These are phyloP conservation scores for Prinsepia uniflora DNA, from an alignment of 306 rosid species.

Conservation along the genomic window DNA sequence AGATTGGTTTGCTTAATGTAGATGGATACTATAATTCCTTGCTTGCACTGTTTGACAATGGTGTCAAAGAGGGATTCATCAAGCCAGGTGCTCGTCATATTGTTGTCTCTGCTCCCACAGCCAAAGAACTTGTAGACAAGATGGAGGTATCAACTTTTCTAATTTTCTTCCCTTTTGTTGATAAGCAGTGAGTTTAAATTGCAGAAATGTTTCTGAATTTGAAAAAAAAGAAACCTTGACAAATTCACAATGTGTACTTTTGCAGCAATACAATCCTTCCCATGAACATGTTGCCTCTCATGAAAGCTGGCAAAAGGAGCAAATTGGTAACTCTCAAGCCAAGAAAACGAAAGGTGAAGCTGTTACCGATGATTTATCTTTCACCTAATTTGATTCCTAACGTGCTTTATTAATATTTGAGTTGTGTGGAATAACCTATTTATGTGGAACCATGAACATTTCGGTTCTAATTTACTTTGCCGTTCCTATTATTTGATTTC, in stretches of 20 bases:
- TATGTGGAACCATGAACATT: slow-evolving; percentile 41
- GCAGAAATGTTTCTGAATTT: background rate
- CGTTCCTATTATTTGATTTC: slow-evolving; percentile 36
- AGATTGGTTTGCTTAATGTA: slow-evolving; percentile 91
- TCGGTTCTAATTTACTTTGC: slow-evolving; percentile 37
- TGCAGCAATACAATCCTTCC: slow-evolving; percentile 74
- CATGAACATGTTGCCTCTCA: slow-evolving; percentile 62
- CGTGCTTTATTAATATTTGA: slow-evolving; percentile 56
- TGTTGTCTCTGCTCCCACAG: slow-evolving; percentile 76
- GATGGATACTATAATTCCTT: slow-evolving; percentile 87
- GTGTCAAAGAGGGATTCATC: slow-evolving; percentile 90
- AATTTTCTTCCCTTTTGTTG: slow-evolving; percentile 9
- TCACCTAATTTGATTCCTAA: slow-evolving; percentile 35
- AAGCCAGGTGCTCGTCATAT: slow-evolving; percentile 75
- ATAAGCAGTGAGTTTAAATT: background rate
- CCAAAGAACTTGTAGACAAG: slow-evolving; percentile 74
- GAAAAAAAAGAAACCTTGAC: background rate
- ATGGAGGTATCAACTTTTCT: slow-evolving; percentile 59
- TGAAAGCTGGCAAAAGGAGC: slow-evolving; percentile 87
- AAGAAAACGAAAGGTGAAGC: slow-evolving; percentile 49
- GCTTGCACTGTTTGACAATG: slow-evolving; percentile 90
- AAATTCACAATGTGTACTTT: slow-evolving; percentile 10
- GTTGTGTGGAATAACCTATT: slow-evolving; percentile 39
- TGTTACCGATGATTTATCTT: slow-evolving; percentile 28
- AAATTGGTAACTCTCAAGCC: slow-evolving; percentile 52